Conservation (phyloP, 257 asterid species). For the Solanum appendiculatum region DNA sequence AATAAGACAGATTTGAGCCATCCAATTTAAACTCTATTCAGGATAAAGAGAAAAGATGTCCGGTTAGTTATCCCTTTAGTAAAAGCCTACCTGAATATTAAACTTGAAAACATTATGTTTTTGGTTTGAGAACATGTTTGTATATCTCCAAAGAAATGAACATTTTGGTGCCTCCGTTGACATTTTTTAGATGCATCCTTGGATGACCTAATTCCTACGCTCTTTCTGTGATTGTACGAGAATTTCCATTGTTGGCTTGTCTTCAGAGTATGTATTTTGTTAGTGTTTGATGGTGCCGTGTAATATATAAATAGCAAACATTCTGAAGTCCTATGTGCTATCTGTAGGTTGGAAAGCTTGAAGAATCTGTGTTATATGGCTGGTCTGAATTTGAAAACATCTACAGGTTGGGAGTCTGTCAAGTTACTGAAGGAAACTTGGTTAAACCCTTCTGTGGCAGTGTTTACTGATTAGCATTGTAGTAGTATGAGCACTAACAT, state of each 20-base stretch:
- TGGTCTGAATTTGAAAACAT: slow-evolving; percentile 64
- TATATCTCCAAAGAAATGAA: background rate
- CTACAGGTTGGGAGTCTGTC: slow-evolving; percentile 40
- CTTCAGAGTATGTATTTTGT: background rate
- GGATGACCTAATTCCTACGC: background rate
- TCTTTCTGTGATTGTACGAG: background rate
- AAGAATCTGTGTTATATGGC: slow-evolving; percentile 66
- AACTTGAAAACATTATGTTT: background rate
- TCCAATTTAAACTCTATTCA: background rate
- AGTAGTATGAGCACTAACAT: background rate
- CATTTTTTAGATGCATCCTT: background rate
- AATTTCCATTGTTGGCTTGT: background rate
- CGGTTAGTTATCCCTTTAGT: background rate
- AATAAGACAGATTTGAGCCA: background rate
- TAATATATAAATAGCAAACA: background rate
- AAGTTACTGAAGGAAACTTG: slow-evolving; percentile 34
- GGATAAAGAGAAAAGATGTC: background rate
- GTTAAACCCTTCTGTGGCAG: background rate
- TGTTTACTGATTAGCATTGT: background rate
- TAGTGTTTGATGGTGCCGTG: background rate
- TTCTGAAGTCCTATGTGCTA: background rate
- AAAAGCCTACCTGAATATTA: background rate
- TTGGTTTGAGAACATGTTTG: background rate
- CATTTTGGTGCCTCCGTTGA: background rate
- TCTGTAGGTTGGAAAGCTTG: slow-evolving; percentile 52